Base-by-base conservation (phyloP, 2,329 filamentous ascomycete species). In the Trichoderma arundinaceum region DNA sequence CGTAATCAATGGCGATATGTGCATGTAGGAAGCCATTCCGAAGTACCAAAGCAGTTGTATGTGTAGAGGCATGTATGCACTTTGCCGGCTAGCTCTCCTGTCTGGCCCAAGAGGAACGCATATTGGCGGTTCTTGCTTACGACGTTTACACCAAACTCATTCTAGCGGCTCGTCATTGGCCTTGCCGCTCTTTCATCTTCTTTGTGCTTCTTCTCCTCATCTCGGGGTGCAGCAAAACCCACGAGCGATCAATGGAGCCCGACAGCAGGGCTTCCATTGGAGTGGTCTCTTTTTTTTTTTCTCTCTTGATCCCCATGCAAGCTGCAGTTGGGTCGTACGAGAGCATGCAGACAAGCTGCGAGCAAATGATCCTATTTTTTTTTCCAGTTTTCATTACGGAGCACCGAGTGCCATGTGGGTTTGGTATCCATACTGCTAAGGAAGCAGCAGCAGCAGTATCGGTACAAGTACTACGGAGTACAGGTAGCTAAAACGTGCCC, bases 241-340 rank as follows among this genome's bases (percentile, higher is more conserved):
- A 28, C 22, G 22, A 28, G 22, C 22, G 22, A 28, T 28, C 22
- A 28, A 28, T 28, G 22, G 22, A 28, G 22, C 22, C 22, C 22
- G 2, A 28, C 22, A 28, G 4, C 22, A 28, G 22, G 22, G 22
- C 22, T 28, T 28, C 22, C 22, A 28, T 28, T 28, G 22, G 22
- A 3, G 22, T 28, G 22, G 22, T 2, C 4, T 33, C n/a, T 28
- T 13, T 32, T 32, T 19, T 35, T 1, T 17, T 35, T n/a, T 58
- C 41, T 32, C n/a, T 9, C 19, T 44, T 44, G 12, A 43, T 56
- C 12, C 35, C 22, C 52, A 54, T 44, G 53, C 53, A 57, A 44
- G 43, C 13, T 59, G 56, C 56, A 22, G 41, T 60, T 49, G 44
- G 32, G 57, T 60, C 32, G 57, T 60, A 60, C 57, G 44, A 28